Conservation (phyloP, 805 yeast genomes). For the Candida arabinofermentans region DNA sequence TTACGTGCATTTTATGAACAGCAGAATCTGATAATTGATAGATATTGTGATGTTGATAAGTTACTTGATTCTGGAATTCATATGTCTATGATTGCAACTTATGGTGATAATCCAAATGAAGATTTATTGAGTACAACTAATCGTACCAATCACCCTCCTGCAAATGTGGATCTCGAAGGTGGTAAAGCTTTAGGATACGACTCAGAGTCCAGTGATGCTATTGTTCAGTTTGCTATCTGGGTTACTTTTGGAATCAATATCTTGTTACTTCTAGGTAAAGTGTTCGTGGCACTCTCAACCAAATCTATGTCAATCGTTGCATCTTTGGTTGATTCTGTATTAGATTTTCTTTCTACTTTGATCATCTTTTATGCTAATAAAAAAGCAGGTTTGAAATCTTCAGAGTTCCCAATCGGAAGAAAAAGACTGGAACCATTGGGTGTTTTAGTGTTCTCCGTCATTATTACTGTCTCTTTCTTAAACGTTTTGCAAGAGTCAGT, state of each 20-base stretch:
- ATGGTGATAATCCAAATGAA: conserved; percentile 34
- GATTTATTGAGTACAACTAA: conserved; percentile 6
- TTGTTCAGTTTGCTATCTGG: conserved; percentile 57
- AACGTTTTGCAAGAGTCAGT: conserved; percentile 69
- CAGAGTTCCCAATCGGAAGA: conserved; percentile 64
- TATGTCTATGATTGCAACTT: conserved; percentile 57
- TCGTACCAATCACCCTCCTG: conserved; percentile 43
- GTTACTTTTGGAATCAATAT: conserved; percentile 61
- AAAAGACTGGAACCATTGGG: conserved; percentile 76
- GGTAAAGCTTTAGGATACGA: conserved; percentile 50
- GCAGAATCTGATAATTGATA: conserved; percentile 58
- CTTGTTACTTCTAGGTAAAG: conserved; percentile 55
- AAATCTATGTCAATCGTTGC: conserved; percentile 74
- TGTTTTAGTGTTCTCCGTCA: conserved; percentile 64
- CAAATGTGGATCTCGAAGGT: conserved; percentile 54
- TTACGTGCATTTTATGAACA: conserved; percentile 44
- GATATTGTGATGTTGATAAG: conserved; percentile 57
- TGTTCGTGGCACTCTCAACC: conserved; percentile 57
- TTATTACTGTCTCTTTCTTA: conserved; percentile 65
- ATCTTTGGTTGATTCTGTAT: conserved; percentile 69
- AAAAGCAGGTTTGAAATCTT: conserved; percentile 35
- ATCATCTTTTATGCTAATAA: conserved; percentile 63
- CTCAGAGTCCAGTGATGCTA: conserved; percentile 35
- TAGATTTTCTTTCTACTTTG: conserved; percentile 70
- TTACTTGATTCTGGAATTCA: conserved; percentile 70